Evolutionary conservation across 805 yeast genomes (phyloP), one percentile per base, ranked within the genome.

Genomic region (Metschnikowia similis): DNA sequence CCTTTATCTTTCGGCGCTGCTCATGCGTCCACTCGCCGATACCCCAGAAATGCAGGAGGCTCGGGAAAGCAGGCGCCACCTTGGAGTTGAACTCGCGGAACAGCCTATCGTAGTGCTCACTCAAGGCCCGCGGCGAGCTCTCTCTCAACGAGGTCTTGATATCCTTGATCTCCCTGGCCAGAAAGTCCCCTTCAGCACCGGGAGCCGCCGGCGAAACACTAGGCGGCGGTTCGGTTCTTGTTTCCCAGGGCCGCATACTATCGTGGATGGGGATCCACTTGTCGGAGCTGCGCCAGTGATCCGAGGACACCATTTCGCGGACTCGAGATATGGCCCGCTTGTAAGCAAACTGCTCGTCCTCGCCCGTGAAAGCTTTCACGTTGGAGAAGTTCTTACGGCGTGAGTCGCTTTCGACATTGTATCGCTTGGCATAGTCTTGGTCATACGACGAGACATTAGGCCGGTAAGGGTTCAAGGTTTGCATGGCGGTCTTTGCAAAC

Each of bases 271-370:
- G 88, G 2, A 73, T 66, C 89, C 89, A 84, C 49, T 73, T 64
- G 16, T 65, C 66, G 4, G 56, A 47, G 11, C 40, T 47, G 53
- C 85, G 74, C 85, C 88, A 85, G 30, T 61, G 47, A 34, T 65
- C 68, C 0, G 82, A 76, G 1, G 76, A 72, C 3, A 80, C 75
- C 84, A 81, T 81, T 55, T 81, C 85, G 47, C 73, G 72, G 35
- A 85, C 73, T 54, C 91, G 67, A 57, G 84, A 81, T 1, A 84
- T 83, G 0, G 91, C 90, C 55, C 91, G 67, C 53, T 80, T 81
- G 58, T 77, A 85, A 3, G 91, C 89, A 66, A 85, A 85, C 66
- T 76, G 76, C 60, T 85, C 91, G 64, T 85, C 91, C 57, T 85
- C 89, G 26, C 91, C 91, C 0, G 89, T 85, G 57, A 85, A 85